Percentiles rank a stretch among this genome's conserved stretches.
Evolutionary conservation across 2,329 filamentous ascomycete species (phyloP).

Genomic region (Metarhizium robertsii): DNA sequence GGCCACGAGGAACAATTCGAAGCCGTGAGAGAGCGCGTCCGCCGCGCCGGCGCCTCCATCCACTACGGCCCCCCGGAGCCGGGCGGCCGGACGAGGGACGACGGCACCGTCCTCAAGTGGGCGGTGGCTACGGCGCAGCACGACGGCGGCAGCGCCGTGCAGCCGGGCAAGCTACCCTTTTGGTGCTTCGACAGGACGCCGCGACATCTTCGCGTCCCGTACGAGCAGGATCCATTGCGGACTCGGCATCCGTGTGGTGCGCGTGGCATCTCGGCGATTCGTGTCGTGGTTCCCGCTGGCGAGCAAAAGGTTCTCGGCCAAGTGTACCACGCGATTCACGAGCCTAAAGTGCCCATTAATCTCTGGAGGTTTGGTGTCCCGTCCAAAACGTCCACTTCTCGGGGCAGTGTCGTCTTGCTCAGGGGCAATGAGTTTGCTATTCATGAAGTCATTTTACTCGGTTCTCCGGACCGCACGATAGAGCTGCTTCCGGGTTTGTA

Average conservation of each 20-base stretch:
- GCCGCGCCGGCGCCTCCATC: constrained; percentile 21
- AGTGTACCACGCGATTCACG: constrained; percentile 21
- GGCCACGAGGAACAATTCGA: constrained; percentile 24
- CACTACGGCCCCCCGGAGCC: constrained; percentile 37
- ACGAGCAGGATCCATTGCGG: constrained; percentile 13
- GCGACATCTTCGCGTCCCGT: constrained; percentile 45
- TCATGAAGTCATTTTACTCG: no score
- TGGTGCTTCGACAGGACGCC: constrained; percentile 57
- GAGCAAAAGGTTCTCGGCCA: constrained; percentile 10
- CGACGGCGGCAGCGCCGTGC: constrained; percentile 13
- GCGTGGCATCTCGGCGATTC: constrained; percentile 38
- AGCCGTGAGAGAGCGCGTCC: constrained; percentile 26
- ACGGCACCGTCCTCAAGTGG: constrained; percentile 51
- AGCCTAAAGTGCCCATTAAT: no score
- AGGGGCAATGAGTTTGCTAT: no score
- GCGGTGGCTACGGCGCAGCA: constrained; percentile 37
- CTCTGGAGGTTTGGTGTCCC: no score
- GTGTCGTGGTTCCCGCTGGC: constrained; percentile 22
- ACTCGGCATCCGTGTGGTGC: constrained; percentile 41
- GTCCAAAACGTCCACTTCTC: no score
- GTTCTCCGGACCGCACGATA: no score
- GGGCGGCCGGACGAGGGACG: constrained; percentile 44
- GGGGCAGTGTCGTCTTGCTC: no score
- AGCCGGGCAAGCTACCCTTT: constrained; percentile 48
- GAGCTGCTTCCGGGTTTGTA: no score